Conservation (phyloP, 2,329 filamentous ascomycete genomes). For the Neonectria hederae region DNA sequence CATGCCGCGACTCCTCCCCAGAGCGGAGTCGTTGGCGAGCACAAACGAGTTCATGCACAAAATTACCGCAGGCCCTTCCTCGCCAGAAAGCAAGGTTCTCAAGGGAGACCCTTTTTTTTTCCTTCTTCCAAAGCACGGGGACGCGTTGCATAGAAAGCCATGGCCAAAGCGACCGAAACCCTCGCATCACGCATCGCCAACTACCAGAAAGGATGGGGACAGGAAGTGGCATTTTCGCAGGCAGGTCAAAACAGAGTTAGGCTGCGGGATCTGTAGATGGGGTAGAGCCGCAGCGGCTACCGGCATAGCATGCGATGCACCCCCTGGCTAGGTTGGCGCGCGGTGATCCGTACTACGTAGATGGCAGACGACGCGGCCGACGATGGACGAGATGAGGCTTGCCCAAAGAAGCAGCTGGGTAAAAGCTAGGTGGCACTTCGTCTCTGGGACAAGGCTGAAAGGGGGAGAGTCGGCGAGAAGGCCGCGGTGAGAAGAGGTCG, state of each 20-base stretch:
- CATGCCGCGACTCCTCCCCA: slow-evolving; percentile 21
- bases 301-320: slow-evolving; percentile 3
- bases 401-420: slow-evolving; percentile 27
- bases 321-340: neutral
- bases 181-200: neutral
- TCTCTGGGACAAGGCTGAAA: slow-evolving; percentile 20
- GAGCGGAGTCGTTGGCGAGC: slow-evolving; percentile 32
- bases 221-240: neutral
- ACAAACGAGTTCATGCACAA: slow-evolving; percentile 30
- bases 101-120: slow-evolving; percentile 5
- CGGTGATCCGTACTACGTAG: neutral
- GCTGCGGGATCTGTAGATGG: neutral
- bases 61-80: slow-evolving; percentile 35
- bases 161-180: slow-evolving; percentile 6
- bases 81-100: slow-evolving; percentile 25
- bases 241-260: slow-evolving; percentile 7
- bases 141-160: slow-evolving; percentile 1
- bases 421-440: slow-evolving; percentile 17
- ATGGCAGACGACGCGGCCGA: neutral
- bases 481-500: neutral
- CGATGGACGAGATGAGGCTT: slow-evolving; percentile 28
- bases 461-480: slow-evolving; percentile 4
- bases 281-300: slow-evolving; percentile 19
- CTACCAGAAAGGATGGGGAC: neutral
- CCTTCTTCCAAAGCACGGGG: neutral